Base-by-base conservation (phyloP, 139 green algal genomes). In the Picochlorum sp. region DNA sequence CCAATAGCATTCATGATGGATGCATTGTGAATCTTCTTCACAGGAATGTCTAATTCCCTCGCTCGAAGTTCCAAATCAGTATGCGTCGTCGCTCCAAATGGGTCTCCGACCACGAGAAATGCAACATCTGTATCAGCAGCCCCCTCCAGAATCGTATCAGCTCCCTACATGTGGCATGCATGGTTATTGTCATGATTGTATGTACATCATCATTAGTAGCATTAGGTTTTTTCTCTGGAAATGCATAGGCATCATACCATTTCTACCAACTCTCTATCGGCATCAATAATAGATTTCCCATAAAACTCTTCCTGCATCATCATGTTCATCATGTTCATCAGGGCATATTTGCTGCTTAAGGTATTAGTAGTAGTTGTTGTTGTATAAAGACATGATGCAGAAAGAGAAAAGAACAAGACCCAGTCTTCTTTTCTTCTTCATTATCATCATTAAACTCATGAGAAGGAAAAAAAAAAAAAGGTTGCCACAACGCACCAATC, bases 101-200 rank as follows among this genome's bases (percentile, higher is more conserved):
- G 90, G 70, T 99, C 94, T 0, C 94, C 94, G 8, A 99, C 94
- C 0, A 99, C 94, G 11, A 96, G 79, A 71, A 99, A 98, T 1
- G 94, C 89, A 11, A 99, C 90, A 49, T 98, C 84, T 4, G 68
- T 59, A 14, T 69, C 66, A 3, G 83, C 63, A 7, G 94, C 90
- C 0, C 81, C 83, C 26, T 84, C 75, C 45, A 99, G 65, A 21
- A 99, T 95, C 2, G 64, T 69, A 55, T 97, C 93, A 3, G 85
- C 75, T 55, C 83, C 44, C 80, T 91, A 73, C 20, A 50, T 18
- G 11, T 20, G 41, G 37, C 2, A 31, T 20, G 11, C 11, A 28
- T 9, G 4, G 38, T 44, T 44, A 0, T 20, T 57, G 20, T 3
- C 20, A 20, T 62, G 31, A 57, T 55, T 57, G 31, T 49, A 20